These are phyloP conservation scores for Trichosporon sp. DNA, from an alignment of 1,284 basidiomycete genomes.

Conservation along the genomic window DNA sequence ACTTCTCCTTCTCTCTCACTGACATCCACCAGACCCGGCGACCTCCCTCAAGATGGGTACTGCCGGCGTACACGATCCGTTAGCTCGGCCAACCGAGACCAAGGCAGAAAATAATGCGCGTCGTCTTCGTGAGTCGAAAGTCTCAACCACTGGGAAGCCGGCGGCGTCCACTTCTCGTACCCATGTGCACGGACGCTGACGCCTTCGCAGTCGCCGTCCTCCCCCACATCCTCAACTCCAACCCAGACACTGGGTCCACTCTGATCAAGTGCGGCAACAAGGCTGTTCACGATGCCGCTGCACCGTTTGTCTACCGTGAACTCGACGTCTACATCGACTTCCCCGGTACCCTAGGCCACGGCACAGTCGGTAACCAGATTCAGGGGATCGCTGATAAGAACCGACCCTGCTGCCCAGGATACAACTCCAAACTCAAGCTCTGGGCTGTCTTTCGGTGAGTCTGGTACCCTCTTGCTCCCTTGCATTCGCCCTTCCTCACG, in stretches of 20 bases:
- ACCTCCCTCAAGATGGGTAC: neutral
- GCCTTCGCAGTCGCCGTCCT: constrained; percentile 25
- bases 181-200: constrained; percentile 20
- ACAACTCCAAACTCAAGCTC: constrained; percentile 21
- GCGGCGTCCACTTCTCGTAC: neutral
- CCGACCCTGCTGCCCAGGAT: constrained; percentile 27
- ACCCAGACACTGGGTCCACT: neutral
- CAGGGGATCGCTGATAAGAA: neutral
- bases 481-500: neutral
- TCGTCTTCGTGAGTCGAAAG: neutral
- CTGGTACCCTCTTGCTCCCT: neutral
- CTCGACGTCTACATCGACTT: constrained; percentile 29
- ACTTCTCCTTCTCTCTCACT: neutral
- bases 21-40: neutral
- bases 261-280: constrained; percentile 26
- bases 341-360: constrained; percentile 22
- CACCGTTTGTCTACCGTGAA: constrained; percentile 22
- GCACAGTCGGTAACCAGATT: neutral
- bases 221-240: constrained; percentile 21
- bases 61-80: neutral
- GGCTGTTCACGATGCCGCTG: constrained; percentile 12
- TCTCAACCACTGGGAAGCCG: neutral
- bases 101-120: neutral
- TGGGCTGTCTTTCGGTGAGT: constrained; percentile 24
- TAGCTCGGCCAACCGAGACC: neutral